Evolutionary conservation across 257 asterid species (phyloP).

Genomic region (Echites panduratus): DNA sequence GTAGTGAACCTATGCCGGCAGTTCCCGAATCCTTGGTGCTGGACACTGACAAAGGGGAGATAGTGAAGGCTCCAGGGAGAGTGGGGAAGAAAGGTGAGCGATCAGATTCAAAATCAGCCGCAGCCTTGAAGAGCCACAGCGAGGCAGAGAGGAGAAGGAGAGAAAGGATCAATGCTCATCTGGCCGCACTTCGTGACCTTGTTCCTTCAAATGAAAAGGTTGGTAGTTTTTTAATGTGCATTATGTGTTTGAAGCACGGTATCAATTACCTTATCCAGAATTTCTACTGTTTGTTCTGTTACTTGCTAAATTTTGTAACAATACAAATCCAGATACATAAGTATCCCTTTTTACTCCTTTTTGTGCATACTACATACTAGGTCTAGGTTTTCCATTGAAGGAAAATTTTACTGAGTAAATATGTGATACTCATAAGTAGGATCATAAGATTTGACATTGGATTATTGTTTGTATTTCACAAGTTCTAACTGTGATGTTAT

Average conservation of each 20-base stretch:
- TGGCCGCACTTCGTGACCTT: conserved; percentile 55
- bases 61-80: conserved; percentile 42
- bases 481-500: background rate
- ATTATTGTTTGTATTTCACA: too few species aligned
- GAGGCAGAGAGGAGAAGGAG: conserved; percentile 89
- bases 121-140: conserved; percentile 83
- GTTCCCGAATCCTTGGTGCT: conserved; percentile 38
- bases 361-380: background rate
- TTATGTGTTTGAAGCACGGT: background rate
- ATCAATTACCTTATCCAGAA: background rate
- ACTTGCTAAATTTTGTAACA: background rate
- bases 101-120: conserved; percentile 45
- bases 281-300: background rate
- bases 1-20: conserved; percentile 21
- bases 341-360: background rate
- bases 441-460: background rate
- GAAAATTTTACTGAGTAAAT: background rate
- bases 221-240: conserved; percentile 15
- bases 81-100: conserved; percentile 34
- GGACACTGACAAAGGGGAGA: conserved; percentile 51
- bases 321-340: background rate
- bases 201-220: conserved; percentile 74
- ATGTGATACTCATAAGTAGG: background rate
- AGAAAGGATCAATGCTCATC: conserved; percentile 78
- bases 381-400: background rate